A percentile compares a stretch with the other conserved stretches of the same genome.
These are phyloP conservation scores for Chytriomyces confervae DNA, from an alignment of 192 early-diverging fungal species.

Conservation along the genomic window DNA sequence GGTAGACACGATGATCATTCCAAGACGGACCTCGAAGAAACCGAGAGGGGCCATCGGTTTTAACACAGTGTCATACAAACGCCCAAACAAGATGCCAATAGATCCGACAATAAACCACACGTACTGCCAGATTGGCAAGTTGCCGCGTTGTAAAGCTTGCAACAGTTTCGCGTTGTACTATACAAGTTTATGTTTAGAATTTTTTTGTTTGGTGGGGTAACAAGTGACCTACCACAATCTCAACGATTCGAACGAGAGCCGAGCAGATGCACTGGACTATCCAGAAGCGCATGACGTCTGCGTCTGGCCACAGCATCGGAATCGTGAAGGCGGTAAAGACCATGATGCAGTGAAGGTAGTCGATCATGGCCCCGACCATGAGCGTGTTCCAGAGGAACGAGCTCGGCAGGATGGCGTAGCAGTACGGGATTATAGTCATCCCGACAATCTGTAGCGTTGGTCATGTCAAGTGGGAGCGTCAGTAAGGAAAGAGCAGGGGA, in stretches of 20 bases:
- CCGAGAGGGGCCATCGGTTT: not conserved
- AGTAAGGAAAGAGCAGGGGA: too few relatives aligned
- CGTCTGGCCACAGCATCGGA: not conserved
- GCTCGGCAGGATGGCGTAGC: conserved; percentile 14
- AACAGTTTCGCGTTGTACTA: conserved; percentile 14
- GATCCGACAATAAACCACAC: not conserved
- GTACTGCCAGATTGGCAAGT: conserved; percentile 14
- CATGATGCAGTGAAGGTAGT: conserved; percentile 15
- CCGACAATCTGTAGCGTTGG: conserved; percentile 3
- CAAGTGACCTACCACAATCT: conserved; percentile 5
- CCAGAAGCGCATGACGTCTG: not conserved
- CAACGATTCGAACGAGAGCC: conserved; percentile 10
- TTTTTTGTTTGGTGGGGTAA: not conserved
- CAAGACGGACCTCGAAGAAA: not conserved
- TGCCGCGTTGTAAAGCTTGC: not conserved
- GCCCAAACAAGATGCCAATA: not conserved
- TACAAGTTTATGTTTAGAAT: not conserved
- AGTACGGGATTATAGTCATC: conserved; percentile 28
- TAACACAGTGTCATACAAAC: conserved; percentile 6
- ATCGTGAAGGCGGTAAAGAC: conserved; percentile 10
- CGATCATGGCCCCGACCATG: conserved; percentile 12
- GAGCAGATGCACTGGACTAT: not conserved
- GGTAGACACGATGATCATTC: conserved; percentile 17
- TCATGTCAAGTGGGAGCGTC: not conserved
- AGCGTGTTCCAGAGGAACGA: conserved; percentile 17